phyloP scores from a whole-genome alignment of 2,329 filamentous ascomycete genomes.

The Sporothrix brasiliensis region DNA sequence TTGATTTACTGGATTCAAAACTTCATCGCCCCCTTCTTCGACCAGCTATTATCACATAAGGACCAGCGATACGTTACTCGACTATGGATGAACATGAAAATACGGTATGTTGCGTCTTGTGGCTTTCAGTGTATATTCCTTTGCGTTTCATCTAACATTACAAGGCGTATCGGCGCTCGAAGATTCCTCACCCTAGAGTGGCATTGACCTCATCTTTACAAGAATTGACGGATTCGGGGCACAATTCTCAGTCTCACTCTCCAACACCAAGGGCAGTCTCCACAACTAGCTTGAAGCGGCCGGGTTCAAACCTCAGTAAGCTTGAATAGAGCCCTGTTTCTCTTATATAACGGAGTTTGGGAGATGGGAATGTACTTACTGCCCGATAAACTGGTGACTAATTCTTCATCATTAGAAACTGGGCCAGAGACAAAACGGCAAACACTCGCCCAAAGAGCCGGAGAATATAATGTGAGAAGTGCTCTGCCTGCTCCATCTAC shows the following conservation, averaged over 20 bases:
- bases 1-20: neutral
- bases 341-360: neutral
- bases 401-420: slow-evolving; percentile 45
- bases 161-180: slow-evolving; percentile 34
- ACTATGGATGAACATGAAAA: slow-evolving; percentile 35
- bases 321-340: neutral
- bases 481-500: slow-evolving; percentile 38
- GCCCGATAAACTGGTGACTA: neutral
- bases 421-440: slow-evolving; percentile 64
- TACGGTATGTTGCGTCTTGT: slow-evolving; percentile 39
- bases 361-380: neutral
- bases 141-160: slow-evolving; percentile 1
- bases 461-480: slow-evolving; percentile 52
- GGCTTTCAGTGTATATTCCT: too few relatives aligned
- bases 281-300: slow-evolving; percentile 54
- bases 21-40: neutral
- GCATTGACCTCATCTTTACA: slow-evolving; percentile 45
- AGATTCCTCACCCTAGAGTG: slow-evolving; percentile 35
- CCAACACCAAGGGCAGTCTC: slow-evolving; percentile 43
- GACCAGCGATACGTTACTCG: neutral
- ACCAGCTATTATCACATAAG: neutral
- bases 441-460: slow-evolving; percentile 58
- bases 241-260: slow-evolving; percentile 53
- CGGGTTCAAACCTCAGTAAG: slow-evolving; percentile 41
- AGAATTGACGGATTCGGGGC: slow-evolving; percentile 64